phyloP scores from a whole-genome alignment of 176 grass and related monocot genomes.

The Bonia amplexicaulis region DNA sequence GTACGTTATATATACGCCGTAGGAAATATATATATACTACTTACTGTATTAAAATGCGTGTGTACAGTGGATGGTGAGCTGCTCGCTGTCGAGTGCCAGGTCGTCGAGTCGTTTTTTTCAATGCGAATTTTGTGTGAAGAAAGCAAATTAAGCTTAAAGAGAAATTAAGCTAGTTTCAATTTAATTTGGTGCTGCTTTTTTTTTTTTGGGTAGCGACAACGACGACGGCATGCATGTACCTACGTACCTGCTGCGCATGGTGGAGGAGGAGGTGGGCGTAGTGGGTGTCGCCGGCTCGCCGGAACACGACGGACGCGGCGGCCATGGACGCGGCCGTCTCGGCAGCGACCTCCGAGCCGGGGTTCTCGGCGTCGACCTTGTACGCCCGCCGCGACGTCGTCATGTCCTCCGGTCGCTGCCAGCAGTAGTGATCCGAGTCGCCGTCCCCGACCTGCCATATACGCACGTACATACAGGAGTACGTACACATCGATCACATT shows the following conservation, averaged over 20 bases:
- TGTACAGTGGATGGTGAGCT: not conserved
- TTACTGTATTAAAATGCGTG: no score
- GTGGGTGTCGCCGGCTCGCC: slow-evolving; percentile 43
- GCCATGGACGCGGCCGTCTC: slow-evolving; percentile 93
- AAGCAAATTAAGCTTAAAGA: not conserved
- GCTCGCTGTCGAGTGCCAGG: not conserved
- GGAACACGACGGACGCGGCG: slow-evolving; percentile 67
- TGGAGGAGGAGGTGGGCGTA: slow-evolving; percentile 73
- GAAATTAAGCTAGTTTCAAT: not conserved
- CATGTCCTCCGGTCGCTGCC: slow-evolving; percentile 96
- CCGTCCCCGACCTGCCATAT: slow-evolving; percentile 74
- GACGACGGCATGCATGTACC: not conserved
- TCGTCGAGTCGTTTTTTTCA: not conserved
- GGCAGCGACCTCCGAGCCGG: slow-evolving; percentile 79
- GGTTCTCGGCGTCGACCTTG: slow-evolving; percentile 64
- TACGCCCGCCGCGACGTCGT: slow-evolving; percentile 75
- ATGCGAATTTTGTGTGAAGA: not conserved
- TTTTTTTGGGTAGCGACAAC: not conserved
- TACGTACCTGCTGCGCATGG: slow-evolving; percentile 68
- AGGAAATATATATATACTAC: not conserved
- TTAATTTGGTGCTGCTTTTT: no score
- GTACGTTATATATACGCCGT: not conserved
- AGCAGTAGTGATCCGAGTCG: slow-evolving; percentile 93
- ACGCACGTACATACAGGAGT: not conserved
- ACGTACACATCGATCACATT: not conserved